Evolutionary conservation across 768 basidiomycete species (phyloP).

Genomic region (Hemileccinum impolitum): DNA sequence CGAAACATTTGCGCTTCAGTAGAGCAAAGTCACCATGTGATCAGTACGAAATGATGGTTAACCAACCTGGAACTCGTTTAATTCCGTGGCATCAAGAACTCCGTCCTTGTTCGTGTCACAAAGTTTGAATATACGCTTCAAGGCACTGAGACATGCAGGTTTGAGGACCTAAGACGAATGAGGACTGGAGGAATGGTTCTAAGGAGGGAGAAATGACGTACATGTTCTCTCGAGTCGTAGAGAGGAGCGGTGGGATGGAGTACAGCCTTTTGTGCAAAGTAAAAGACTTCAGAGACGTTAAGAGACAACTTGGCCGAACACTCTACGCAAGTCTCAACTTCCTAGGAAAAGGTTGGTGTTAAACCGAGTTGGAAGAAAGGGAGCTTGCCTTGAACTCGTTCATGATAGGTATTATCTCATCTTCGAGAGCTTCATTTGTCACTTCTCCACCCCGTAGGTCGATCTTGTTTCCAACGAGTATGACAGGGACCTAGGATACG

Average conservation of each 20-base stretch:
- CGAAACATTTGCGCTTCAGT: constrained; percentile 87
- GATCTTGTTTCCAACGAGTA: constrained; percentile 98
- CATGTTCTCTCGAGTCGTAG: constrained; percentile 95
- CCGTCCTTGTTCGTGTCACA: constrained; percentile 96
- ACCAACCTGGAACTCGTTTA: constrained; percentile 93
- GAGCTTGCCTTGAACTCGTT: constrained; percentile 88
- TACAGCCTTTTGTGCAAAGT: constrained; percentile 98
- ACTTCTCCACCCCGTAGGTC: constrained; percentile 91
- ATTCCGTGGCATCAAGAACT: constrained; percentile 80
- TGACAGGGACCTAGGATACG: constrained; percentile 77
- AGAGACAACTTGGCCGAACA: constrained; percentile 88
- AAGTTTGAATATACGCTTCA: constrained; percentile 93
- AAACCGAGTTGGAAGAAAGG: background rate
- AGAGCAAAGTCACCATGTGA: background rate
- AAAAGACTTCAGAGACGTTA: constrained; percentile 96
- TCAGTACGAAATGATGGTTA: background rate
- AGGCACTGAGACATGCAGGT: constrained; percentile 83
- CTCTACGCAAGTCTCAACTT: constrained; percentile 98
- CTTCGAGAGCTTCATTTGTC: constrained; percentile 90
- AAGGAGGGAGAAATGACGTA: constrained; percentile 36
- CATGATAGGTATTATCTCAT: constrained; percentile 96
- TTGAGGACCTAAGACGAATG: constrained; percentile 69
- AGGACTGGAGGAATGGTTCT: constrained; percentile 9
- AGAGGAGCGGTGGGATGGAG: constrained; percentile 94
- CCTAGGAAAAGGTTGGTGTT: constrained; percentile 45